Percentiles rank a stretch among this genome's conserved stretches.
Conservation (phyloP, 139 green algal species). For the Penium margaritaceum region DNA sequence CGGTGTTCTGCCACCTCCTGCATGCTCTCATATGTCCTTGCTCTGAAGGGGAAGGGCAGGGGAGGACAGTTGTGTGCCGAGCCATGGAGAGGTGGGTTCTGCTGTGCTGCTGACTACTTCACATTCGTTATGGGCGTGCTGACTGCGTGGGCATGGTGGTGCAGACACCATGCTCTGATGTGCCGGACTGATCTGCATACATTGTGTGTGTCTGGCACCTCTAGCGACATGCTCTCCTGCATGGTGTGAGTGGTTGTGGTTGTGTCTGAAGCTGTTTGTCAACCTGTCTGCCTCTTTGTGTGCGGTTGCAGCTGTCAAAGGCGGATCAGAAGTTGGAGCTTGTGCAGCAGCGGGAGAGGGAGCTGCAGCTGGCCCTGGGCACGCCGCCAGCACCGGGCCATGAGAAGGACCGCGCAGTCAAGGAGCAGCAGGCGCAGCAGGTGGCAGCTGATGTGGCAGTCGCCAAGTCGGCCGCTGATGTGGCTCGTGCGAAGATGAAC, state of each 20-base stretch:
- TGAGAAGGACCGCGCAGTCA: slow-evolving; percentile 6
- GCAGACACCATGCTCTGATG: neutral
- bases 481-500: slow-evolving; percentile 13
- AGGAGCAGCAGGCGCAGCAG: slow-evolving; percentile 20
- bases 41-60: too few relatives aligned
- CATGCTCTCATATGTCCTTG: neutral
- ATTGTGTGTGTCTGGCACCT: too few relatives aligned
- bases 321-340: neutral
- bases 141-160: neutral
- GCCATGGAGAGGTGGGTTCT: too few relatives aligned
- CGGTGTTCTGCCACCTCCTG: neutral
- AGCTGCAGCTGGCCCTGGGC: neutral
- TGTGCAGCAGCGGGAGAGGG: neutral
- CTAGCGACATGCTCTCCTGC: neutral
- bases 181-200: too few relatives aligned
- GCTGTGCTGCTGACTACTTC: too few relatives aligned
- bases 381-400: neutral
- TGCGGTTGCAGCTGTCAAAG: slow-evolving; percentile 1
- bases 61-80: too few relatives aligned
- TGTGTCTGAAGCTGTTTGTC: neutral
- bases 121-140: too few relatives aligned
- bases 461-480: neutral
- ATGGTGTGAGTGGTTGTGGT: neutral
- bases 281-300: neutral
- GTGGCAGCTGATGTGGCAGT: neutral